Conservation (phyloP, 2,329 filamentous ascomycete species). For the Colletotrichum karsti region DNA sequence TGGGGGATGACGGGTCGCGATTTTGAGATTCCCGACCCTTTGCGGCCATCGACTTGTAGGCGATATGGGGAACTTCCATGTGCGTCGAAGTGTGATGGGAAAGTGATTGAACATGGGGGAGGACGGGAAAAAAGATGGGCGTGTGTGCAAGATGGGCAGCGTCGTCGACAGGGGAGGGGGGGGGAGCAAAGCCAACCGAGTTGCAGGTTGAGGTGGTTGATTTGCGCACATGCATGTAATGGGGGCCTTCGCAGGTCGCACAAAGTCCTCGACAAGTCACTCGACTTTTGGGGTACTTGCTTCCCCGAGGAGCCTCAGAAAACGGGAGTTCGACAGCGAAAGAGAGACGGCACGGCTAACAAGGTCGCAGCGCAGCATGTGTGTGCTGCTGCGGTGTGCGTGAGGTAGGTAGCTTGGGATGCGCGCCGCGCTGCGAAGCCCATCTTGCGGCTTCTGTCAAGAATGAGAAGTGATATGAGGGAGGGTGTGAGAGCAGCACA, state of each 20-base stretch:
- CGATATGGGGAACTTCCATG: too few relatives aligned
- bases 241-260: neutral
- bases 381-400: conserved; percentile 7
- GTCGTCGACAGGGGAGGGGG: neutral
- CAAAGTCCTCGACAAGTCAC: conserved; percentile 9
- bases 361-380: conserved; percentile 19
- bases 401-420: conserved; percentile 1
- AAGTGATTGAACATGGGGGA: neutral
- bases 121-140: neutral
- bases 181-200: neutral
- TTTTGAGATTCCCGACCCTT: neutral
- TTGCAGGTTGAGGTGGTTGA: neutral
- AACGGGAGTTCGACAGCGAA: neutral
- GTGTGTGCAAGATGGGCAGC: conserved; percentile 2
- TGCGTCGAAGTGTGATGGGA: conserved; percentile 21
- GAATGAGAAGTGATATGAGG: conserved; percentile 16
- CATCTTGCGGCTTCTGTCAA: conserved; percentile 22
- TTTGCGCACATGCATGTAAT: conserved; percentile 1
- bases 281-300: conserved; percentile 15
- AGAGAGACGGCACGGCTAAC: neutral
- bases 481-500: neutral
- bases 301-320: neutral
- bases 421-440: conserved; percentile 8
- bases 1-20: neutral
- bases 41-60: conserved; percentile 8